Evolutionary conservation across 345 rosid genomes (phyloP).

Genomic region (Acer yangbiense): DNA sequence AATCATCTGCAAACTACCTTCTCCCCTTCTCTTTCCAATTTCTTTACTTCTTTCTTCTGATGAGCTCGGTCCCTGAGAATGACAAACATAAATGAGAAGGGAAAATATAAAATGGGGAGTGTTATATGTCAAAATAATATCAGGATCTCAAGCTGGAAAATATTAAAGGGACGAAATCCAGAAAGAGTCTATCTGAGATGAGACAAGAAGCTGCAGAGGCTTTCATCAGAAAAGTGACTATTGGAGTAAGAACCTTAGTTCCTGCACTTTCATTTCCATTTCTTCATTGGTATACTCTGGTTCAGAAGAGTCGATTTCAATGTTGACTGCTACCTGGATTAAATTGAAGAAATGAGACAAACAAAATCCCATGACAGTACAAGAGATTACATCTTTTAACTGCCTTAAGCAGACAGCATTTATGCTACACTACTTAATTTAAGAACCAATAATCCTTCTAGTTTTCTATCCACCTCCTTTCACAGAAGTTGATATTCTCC

Average conservation of each 20-base stretch:
- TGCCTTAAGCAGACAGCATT: background rate
- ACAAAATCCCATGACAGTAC: slow-evolving; percentile 2
- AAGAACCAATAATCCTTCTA: background rate
- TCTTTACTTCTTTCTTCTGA: slow-evolving; percentile 48
- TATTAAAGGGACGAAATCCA: background rate
- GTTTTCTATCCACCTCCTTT: background rate
- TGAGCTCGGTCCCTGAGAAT: slow-evolving; percentile 51
- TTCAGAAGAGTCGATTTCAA: slow-evolving; percentile 64
- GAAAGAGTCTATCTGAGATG: background rate
- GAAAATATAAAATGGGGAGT: slow-evolving; percentile 1
- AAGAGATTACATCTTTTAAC: slow-evolving; percentile 8
- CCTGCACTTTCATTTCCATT: slow-evolving; percentile 49
- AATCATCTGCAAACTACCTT: slow-evolving; percentile 41
- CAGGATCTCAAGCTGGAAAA: background rate
- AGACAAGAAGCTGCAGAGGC: slow-evolving; percentile 4
- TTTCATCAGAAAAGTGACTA: slow-evolving; percentile 7
- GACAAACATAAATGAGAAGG: slow-evolving; percentile 12
- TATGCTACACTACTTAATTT: background rate
- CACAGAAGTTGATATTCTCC: background rate
- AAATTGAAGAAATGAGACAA: slow-evolving; percentile 21
- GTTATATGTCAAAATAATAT: slow-evolving; percentile 1
- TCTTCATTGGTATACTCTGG: slow-evolving; percentile 46
- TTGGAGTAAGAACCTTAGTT: slow-evolving; percentile 45
- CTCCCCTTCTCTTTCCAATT: slow-evolving; percentile 56
- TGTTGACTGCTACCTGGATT: slow-evolving; percentile 59